These are phyloP conservation scores for Rusavskia elegans DNA, from an alignment of 495 filamentous ascomycete genomes.

Conservation along the genomic window DNA sequence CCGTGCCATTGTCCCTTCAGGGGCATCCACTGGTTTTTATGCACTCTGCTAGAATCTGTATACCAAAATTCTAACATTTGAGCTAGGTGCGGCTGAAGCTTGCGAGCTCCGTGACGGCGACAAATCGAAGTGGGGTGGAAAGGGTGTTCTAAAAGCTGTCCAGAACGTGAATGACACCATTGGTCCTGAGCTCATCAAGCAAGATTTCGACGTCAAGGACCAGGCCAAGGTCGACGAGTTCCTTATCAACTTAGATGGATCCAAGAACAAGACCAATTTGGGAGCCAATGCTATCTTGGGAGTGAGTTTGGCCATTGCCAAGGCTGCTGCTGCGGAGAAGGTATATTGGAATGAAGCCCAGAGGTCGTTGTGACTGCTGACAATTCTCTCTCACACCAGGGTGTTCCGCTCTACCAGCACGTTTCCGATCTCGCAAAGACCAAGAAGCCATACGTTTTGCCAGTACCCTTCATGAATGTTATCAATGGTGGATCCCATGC, in stretches of 20 bases:
- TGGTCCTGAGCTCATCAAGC: conserved; percentile 80
- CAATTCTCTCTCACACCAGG: conserved; percentile 18
- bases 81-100: conserved; percentile 85
- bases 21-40: conserved; percentile 81
- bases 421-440: conserved; percentile 96
- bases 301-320: conserved; percentile 89
- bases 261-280: conserved; percentile 91
- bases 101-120: conserved; percentile 97
- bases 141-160: conserved; percentile 82
- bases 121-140: conserved; percentile 87
- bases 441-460: conserved; percentile 99
- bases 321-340: conserved; percentile 97
- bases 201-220: conserved; percentile 91
- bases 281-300: conserved; percentile 98
- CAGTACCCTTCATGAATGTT: conserved; percentile 99
- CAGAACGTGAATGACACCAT: conserved; percentile 91
- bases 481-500: conserved; percentile 98
- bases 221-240: conserved; percentile 86
- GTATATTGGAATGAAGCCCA: conserved; percentile 1
- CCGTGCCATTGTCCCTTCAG: conserved; percentile 96
- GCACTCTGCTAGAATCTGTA: neutral
- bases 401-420: conserved; percentile 92
- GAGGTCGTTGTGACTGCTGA: neutral
- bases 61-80: neutral
- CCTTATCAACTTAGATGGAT: conserved; percentile 91